phyloP scores from a whole-genome alignment of 2,329 filamentous ascomycete species.

The Westerdykella ornata region DNA sequence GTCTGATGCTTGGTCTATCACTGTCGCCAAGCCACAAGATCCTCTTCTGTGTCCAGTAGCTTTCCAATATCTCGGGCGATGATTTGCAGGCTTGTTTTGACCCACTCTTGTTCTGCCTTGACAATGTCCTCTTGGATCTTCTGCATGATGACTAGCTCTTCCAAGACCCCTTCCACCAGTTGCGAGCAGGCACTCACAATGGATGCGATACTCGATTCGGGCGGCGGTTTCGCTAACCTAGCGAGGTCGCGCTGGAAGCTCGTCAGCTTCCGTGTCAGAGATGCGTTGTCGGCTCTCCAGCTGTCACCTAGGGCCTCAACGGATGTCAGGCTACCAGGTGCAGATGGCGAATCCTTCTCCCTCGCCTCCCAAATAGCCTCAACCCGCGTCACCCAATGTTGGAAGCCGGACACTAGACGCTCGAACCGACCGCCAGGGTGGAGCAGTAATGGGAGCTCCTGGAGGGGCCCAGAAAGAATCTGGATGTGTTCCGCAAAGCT shows the following conservation, averaged over 20 bases:
- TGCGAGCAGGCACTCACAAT: slow-evolving; percentile 26
- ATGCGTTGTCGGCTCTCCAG: slow-evolving; percentile 32
- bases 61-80: slow-evolving; percentile 23
- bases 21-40: slow-evolving; percentile 22
- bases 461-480: slow-evolving; percentile 30
- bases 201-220: slow-evolving; percentile 26
- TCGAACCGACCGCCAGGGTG: slow-evolving; percentile 29
- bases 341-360: slow-evolving; percentile 2
- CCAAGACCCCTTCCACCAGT: slow-evolving; percentile 26
- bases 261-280: slow-evolving; percentile 31
- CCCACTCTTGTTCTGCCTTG: slow-evolving; percentile 30
- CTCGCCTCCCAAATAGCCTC: slow-evolving; percentile 23
- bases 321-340: slow-evolving; percentile 10
- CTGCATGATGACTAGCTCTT: slow-evolving; percentile 32
- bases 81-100: slow-evolving; percentile 27
- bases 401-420: slow-evolving; percentile 26
- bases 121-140: slow-evolving; percentile 28
- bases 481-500: slow-evolving; percentile 33
- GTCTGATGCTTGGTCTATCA: too few species aligned
- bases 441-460: slow-evolving; percentile 31
- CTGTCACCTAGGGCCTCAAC: slow-evolving; percentile 27
- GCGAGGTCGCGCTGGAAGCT: slow-evolving; percentile 28
- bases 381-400: slow-evolving; percentile 28
- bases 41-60: slow-evolving; percentile 8
- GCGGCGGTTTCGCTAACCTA: slow-evolving; percentile 20